A percentile compares a stretch with the other conserved stretches of the same genome.
These are phyloP conservation scores for Stemphylium lycopersici DNA, from an alignment of 2,329 filamentous ascomycete species.

Conservation along the genomic window DNA sequence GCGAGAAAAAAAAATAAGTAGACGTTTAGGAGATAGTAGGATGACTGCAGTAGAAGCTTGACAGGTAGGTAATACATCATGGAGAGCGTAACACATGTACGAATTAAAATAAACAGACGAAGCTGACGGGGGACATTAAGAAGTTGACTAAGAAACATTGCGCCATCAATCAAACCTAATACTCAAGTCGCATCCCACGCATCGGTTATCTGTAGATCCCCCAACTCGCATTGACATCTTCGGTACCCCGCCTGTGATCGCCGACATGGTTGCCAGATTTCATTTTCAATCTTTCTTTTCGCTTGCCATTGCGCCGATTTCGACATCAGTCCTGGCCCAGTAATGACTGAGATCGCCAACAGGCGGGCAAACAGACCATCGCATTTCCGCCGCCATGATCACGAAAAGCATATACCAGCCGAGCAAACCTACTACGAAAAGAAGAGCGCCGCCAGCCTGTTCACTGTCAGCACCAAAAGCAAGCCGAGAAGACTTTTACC, in stretches of 20 bases:
- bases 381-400: conserved; percentile 62
- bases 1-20: too few species aligned
- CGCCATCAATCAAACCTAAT: background rate
- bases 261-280: too few species aligned
- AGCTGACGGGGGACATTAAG: background rate
- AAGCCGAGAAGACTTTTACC: conserved; percentile 1
- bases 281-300: conserved; percentile 34
- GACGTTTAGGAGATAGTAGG: too few species aligned
- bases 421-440: conserved; percentile 55
- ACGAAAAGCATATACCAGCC: conserved; percentile 62
- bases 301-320: conserved; percentile 31
- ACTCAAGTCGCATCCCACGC: background rate
- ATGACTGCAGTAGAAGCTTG: too few species aligned
- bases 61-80: background rate
- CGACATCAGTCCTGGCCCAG: conserved; percentile 49
- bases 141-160: background rate
- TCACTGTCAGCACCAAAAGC: background rate
- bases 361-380: conserved; percentile 56
- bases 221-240: background rate
- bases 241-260: background rate
- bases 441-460: conserved; percentile 46
- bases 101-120: background rate
- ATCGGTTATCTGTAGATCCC: background rate
- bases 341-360: conserved; percentile 60
- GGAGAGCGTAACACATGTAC: background rate